Conservation (phyloP, 164 flowering plant species). For the Piper betle region DNA sequence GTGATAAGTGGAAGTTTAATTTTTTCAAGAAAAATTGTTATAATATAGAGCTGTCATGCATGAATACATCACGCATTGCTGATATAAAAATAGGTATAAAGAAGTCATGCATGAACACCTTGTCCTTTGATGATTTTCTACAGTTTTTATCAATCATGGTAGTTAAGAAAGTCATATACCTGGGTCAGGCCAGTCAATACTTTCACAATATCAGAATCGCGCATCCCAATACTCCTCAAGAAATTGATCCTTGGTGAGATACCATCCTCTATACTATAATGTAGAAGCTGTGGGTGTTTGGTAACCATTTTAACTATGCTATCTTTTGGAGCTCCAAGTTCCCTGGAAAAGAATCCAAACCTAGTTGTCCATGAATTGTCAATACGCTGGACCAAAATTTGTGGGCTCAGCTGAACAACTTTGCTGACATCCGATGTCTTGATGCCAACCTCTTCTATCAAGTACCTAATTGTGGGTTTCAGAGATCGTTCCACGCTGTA, state of each 20-base stretch:
- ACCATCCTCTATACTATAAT: conserved; percentile 90
- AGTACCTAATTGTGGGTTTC: conserved; percentile 78
- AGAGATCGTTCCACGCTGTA: conserved; percentile 86
- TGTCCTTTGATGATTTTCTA: not conserved
- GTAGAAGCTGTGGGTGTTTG: conserved; percentile 94
- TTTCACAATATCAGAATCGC: conserved; percentile 69
- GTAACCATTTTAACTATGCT: conserved; percentile 79
- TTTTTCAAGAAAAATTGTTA: too few relatives aligned
- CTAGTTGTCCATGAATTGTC: conserved; percentile 80
- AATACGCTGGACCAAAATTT: conserved; percentile 78
- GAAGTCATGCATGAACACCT: not conserved
- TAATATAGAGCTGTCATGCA: too few relatives aligned
- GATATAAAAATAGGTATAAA: too few relatives aligned
- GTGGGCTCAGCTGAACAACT: conserved; percentile 94
- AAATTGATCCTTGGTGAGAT: conserved; percentile 83
- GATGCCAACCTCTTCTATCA: conserved; percentile 89
- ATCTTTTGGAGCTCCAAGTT: conserved; percentile 80
- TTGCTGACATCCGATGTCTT: conserved; percentile 53
- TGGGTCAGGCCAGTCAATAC: conserved; percentile 81
- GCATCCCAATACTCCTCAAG: conserved; percentile 85
- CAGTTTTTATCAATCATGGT: not conserved
- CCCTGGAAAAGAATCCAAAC: conserved; percentile 57
- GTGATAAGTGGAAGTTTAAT: too few relatives aligned
- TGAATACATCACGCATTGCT: too few relatives aligned
- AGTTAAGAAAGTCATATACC: conserved; percentile 19